A percentile compares a stretch with the other conserved stretches of the same genome.
These are phyloP conservation scores for Eutrema yunnanense DNA, from an alignment of 345 rosid species.

Conservation along the genomic window DNA sequence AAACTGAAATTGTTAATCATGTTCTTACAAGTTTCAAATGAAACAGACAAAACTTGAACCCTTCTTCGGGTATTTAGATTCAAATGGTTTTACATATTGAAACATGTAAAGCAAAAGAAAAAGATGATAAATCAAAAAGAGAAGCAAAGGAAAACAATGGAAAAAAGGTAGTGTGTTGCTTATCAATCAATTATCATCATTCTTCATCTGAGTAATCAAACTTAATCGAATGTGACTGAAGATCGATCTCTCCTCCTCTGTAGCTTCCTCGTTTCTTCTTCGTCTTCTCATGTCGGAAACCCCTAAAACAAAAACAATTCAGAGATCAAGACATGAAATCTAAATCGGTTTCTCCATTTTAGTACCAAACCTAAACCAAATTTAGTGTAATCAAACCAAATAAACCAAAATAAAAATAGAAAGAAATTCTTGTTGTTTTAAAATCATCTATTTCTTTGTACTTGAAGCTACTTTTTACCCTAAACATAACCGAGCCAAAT, in stretches of 20 bases:
- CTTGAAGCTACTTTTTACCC: no score
- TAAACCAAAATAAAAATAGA: background rate
- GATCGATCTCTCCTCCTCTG: constrained; percentile 91
- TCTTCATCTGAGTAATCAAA: constrained; percentile 83
- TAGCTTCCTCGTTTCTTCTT: constrained; percentile 95
- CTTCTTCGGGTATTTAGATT: background rate
- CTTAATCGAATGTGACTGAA: constrained; percentile 72
- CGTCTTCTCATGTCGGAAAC: constrained; percentile 90
- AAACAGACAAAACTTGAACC: constrained; percentile 23
- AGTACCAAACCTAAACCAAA: background rate
- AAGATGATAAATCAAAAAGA: background rate
- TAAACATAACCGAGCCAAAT: no score
- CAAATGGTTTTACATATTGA: constrained; percentile 1
- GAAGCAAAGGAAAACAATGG: background rate
- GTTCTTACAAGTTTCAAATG: constrained; percentile 3
- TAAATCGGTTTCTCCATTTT: background rate
- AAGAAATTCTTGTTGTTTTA: no score
- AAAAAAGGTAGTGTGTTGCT: background rate
- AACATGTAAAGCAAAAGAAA: background rate
- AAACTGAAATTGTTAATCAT: background rate
- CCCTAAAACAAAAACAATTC: constrained; percentile 39
- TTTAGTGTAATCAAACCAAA: background rate
- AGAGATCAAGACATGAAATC: background rate
- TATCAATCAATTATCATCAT: constrained; percentile 17
- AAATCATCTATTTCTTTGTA: no score